Evolutionary conservation across 1,139 yeast species (phyloP), one percentile per base, ranked within the genome.

Genomic region (Suhomyces taliae): DNA sequence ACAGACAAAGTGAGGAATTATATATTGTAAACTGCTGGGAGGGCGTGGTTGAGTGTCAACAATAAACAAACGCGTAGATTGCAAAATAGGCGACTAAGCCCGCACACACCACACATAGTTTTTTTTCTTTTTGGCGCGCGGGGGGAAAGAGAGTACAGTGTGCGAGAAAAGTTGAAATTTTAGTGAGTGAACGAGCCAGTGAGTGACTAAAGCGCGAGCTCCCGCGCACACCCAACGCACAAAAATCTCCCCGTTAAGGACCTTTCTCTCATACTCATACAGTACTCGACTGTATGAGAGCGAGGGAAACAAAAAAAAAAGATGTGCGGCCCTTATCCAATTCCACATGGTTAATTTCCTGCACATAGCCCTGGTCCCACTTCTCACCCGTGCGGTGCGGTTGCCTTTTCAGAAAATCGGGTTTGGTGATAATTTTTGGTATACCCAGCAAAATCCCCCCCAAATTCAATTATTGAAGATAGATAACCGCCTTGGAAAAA

Each of bases 391-490:
- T 39, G 46, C 40, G 32, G 32, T 19, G 24, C 24, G 39, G 39
- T 43, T 44, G 47, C 47, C 26, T 44, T 43, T 41, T 41, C 36
- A 34, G 41, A 40, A 26, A 11, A n/a, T 34, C 34, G 43, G 43
- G 27, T 40, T 36, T 43, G 47, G 50, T 43, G 45, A 39, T 47
- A 41, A 41, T 41, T 52, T 53, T 51, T 53, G 53, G 46, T 47
- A 52, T 51, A 49, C 51, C 50, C 50, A 47, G 54, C 51, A 50
- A 54, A 42, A 39, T 47, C 57, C 58, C 53, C 55, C 52, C 47
- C 47, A 38, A 44, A 39, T 37, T 44, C 47, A 39, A 26, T 33
- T 39, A n/a, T n/a, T n/a, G n/a, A n/a, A n/a, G n/a, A 19, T 6
- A 19, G 24, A 19, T 19, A 19, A 4, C 32, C 32, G 32, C 32